These are phyloP conservation scores for Neurospora cerealis DNA, from an alignment of 495 filamentous ascomycete species.

Conservation along the genomic window DNA sequence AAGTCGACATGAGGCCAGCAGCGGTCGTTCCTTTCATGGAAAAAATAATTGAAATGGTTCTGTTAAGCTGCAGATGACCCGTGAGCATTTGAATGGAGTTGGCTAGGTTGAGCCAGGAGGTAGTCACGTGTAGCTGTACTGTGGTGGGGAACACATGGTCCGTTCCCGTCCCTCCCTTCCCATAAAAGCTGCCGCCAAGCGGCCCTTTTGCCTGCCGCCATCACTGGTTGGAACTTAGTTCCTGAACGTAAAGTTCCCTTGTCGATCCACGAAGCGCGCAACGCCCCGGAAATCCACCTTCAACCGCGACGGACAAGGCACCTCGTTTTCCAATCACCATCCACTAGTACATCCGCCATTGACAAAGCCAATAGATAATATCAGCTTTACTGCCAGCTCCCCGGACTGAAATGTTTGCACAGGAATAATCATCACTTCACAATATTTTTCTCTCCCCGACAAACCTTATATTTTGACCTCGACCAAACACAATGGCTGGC, in stretches of 20 bases:
- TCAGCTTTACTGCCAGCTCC: neutral
- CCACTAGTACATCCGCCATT: neutral
- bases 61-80: neutral
- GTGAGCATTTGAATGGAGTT: neutral
- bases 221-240: neutral
- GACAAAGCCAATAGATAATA: neutral
- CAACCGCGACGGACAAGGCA: neutral
- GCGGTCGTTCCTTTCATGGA: neutral
- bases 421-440: neutral
- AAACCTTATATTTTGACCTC: neutral
- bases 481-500: slow-evolving; percentile 12
- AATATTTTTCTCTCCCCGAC: neutral
- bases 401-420: neutral
- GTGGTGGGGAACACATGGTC: neutral
- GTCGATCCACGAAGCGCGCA: neutral
- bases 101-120: neutral
- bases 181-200: neutral
- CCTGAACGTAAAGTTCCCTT: neutral
- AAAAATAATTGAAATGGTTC: neutral
- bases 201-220: neutral
- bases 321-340: neutral
- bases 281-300: neutral
- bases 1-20: neutral
- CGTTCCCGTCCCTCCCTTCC: neutral
- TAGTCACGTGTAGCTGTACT: neutral